Conservation (phyloP, 2,329 filamentous ascomycete species). For the Colletotrichum limetticola region DNA sequence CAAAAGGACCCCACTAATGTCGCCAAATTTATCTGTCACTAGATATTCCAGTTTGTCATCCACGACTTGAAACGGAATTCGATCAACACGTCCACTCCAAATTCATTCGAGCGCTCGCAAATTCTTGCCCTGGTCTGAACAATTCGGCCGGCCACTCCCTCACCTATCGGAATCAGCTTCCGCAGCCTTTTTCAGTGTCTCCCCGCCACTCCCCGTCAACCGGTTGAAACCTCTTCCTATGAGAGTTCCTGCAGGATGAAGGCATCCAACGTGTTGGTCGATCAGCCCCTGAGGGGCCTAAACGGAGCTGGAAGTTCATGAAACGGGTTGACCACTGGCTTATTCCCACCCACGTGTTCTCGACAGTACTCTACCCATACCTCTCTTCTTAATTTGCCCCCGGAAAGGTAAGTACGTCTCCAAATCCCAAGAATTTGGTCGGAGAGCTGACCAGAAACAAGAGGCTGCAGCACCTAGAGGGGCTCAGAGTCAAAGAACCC, state of each 20-base stretch:
- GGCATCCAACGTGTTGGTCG: conserved; percentile 17
- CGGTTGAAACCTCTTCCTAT: conserved; percentile 23
- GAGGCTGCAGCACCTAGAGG: not conserved
- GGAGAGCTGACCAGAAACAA: not conserved
- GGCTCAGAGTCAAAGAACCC: not conserved
- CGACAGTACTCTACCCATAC: not conserved
- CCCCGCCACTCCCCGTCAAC: not conserved
- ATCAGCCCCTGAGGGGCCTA: not conserved
- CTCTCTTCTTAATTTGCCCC: not conserved
- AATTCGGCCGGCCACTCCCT: not conserved
- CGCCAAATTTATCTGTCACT: not conserved
- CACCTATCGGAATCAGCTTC: not conserved
- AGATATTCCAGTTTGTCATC: not conserved
- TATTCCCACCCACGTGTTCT: conserved; percentile 17
- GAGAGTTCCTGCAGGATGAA: conserved; percentile 19
- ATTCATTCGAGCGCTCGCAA: not conserved
- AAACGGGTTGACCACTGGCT: conserved; percentile 8
- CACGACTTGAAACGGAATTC: not conserved
- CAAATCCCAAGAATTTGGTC: conserved; percentile 4
- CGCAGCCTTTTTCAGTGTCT: not conserved
- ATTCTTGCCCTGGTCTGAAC: not conserved
- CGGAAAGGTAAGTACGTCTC: not conserved
- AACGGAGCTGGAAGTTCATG: not conserved
- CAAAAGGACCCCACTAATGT: not conserved
- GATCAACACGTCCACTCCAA: not conserved